Base-by-base conservation (phyloP, 2,329 filamentous ascomycete genomes). In the Colletotrichum horii region DNA sequence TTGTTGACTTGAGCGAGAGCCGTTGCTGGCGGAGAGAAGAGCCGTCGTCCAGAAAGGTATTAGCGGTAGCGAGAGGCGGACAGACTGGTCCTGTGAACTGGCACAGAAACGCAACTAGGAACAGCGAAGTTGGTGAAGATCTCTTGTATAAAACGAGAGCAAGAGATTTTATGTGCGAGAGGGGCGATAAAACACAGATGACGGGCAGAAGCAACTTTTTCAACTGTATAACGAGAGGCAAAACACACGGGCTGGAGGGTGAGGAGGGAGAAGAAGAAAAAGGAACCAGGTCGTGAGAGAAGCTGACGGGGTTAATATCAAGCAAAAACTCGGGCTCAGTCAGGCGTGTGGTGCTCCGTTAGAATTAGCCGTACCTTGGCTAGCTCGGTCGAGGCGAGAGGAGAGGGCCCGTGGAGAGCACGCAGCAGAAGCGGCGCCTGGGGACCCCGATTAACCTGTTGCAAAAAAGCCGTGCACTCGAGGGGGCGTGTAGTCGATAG, bases 241-340 rank as follows among this genome's bases (percentile, higher is more conserved):
- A 62, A 60, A 76, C 71, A 66, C 48, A 56, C 32, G 43, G 34
- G 28, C 22, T 34, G 9, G 12, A 48, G 38, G 65, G 66, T 58
- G 48, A 72, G 43, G 30, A 71, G 56, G 61, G 52, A 66, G 56
- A 52, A 61, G 52, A 52, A 65, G 55, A 66, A 66, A 43, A 65
- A 68, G 15, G 61, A 77, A 32, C 5, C 16, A 24, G 56, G 48
- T 62, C 65, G 55, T 61, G 16, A 62, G 62, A 71, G 73, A 72
- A 64, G 67, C 58, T 60, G 70, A 77, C 65, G 56, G 60, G 68
- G 66, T 76, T 71, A 24, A 72, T 73, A 77, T 68, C 19, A 62
- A 79, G 62, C 64, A 78, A 58, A 72, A 77, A 75, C 70, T 34
- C 73, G 22, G 28, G 65, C 55, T 30, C 52, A 68, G 70, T 30